phyloP scores from a whole-genome alignment of 2,329 filamentous ascomycete species.

The Capronia americana region DNA sequence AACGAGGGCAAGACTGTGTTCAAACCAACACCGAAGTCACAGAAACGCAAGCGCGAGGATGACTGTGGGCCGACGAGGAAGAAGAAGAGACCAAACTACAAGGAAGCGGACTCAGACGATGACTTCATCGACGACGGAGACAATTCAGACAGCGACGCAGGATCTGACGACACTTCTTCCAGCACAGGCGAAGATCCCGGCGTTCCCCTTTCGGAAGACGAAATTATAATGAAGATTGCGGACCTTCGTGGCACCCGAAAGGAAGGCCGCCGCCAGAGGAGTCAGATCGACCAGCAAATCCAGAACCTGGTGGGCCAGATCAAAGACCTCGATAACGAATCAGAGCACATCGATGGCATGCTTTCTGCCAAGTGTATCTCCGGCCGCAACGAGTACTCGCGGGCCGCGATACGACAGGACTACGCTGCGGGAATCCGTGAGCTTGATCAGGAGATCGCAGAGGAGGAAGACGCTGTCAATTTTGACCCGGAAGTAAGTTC shows the following conservation, averaged over 20 bases:
- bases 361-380: conserved; percentile 53
- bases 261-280: neutral
- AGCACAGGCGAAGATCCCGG: neutral
- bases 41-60: conserved; percentile 9
- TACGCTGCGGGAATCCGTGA: conserved; percentile 67
- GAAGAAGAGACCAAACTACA: neutral
- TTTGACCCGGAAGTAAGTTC: conserved; percentile 57
- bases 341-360: conserved; percentile 46
- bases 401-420: conserved; percentile 61
- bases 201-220: conserved; percentile 1
- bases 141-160: neutral
- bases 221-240: conserved; percentile 8
- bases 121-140: neutral
- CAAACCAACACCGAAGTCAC: neutral
- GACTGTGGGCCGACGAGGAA: neutral
- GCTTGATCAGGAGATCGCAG: conserved; percentile 62
- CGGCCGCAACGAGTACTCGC: conserved; percentile 64
- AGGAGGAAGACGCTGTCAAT: conserved; percentile 60
- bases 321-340: conserved; percentile 42
- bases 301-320: conserved; percentile 29
- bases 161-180: neutral
- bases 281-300: neutral
- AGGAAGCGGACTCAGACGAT: neutral
- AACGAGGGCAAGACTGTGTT: conserved; percentile 1
- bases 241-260: neutral